Conservation (phyloP, 1,284 basidiomycete species). For the Tilletia caries region DNA sequence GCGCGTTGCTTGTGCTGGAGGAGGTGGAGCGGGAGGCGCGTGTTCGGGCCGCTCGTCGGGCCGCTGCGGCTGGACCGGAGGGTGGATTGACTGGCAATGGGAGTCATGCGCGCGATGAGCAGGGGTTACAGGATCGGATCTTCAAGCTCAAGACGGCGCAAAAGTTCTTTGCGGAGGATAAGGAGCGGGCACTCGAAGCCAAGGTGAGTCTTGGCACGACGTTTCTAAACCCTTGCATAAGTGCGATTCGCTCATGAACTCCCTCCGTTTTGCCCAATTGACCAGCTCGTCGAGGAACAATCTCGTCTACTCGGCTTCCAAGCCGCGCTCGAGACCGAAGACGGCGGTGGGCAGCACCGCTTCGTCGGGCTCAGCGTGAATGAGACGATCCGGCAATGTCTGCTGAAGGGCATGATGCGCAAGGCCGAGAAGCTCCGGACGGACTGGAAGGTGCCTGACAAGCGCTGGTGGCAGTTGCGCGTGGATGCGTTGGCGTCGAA, state of each 20-base stretch:
- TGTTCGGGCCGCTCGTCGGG: conserved; percentile 55
- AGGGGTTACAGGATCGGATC: conserved; percentile 55
- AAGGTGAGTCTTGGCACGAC: conserved; percentile 62
- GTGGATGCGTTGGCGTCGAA: conserved; percentile 30
- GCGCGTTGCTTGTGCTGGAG: conserved; percentile 78
- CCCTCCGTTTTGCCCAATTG: neutral
- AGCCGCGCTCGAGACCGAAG: conserved; percentile 80
- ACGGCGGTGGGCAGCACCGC: conserved; percentile 59
- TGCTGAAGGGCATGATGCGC: conserved; percentile 36
- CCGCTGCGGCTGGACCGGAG: conserved; percentile 60
- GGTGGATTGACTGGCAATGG: conserved; percentile 56
- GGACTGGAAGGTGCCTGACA: conserved; percentile 48
- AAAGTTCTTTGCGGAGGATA: conserved; percentile 91
- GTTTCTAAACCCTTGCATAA: neutral
- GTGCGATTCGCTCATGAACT: neutral
- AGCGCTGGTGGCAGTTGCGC: conserved; percentile 40
- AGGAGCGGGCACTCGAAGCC: conserved; percentile 81
- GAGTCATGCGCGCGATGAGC: neutral
- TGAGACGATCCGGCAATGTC: conserved; percentile 42
- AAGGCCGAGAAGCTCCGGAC: conserved; percentile 47
- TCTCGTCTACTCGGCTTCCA: conserved; percentile 73
- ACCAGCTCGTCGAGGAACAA: conserved; percentile 86
- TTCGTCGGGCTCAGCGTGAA: conserved; percentile 36
- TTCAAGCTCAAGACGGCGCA: conserved; percentile 74
- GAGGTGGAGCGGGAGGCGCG: conserved; percentile 55